Percentiles rank a stretch among this genome's conserved stretches.
These are phyloP conservation scores for Chrysosporium queenslandicum DNA, from an alignment of 2,329 filamentous ascomycete species.

Conservation along the genomic window DNA sequence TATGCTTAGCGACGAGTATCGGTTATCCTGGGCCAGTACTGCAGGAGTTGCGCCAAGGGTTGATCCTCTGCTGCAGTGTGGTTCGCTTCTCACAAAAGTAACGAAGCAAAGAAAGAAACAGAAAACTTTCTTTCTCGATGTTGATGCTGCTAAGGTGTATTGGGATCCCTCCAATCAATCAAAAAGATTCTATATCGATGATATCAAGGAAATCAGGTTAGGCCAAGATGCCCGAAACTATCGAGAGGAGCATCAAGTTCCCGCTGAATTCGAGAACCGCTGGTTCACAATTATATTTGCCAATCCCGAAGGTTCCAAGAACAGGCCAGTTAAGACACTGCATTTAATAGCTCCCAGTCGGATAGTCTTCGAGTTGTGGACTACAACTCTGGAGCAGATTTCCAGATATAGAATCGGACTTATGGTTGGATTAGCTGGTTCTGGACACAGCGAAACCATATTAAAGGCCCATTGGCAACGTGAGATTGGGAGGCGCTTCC, in stretches of 20 bases:
- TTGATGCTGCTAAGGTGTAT: constrained; percentile 72
- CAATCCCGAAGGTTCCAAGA: constrained; percentile 66
- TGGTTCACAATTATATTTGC: constrained; percentile 90
- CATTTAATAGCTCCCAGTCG: constrained; percentile 73
- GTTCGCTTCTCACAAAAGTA: constrained; percentile 69
- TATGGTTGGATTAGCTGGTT: constrained; percentile 77
- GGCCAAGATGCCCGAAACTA: constrained; percentile 81
- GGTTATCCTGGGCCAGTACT: constrained; percentile 27
- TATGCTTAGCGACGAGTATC: constrained; percentile 31
- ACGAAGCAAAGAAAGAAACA: constrained; percentile 68
- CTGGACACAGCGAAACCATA: constrained; percentile 64
- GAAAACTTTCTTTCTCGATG: constrained; percentile 69
- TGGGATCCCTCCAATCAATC: constrained; percentile 72
- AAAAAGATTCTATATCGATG: constrained; percentile 87
- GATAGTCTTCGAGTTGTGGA: constrained; percentile 68
- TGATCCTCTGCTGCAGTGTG: constrained; percentile 64
- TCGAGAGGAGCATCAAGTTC: constrained; percentile 67
- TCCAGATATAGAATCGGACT: constrained; percentile 77
- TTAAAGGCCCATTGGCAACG: constrained; percentile 75
- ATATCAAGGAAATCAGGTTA: constrained; percentile 81
- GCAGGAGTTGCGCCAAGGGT: constrained; percentile 55
- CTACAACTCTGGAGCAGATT: constrained; percentile 69
- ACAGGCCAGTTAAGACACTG: constrained; percentile 61
- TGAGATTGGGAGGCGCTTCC: constrained; percentile 64
- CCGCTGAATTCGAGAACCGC: constrained; percentile 55